Percentiles rank a stretch among this genome's conserved stretches.
phyloP scores from a whole-genome alignment of 805 yeast species.

The Saccharomycopsis babjevae region DNA sequence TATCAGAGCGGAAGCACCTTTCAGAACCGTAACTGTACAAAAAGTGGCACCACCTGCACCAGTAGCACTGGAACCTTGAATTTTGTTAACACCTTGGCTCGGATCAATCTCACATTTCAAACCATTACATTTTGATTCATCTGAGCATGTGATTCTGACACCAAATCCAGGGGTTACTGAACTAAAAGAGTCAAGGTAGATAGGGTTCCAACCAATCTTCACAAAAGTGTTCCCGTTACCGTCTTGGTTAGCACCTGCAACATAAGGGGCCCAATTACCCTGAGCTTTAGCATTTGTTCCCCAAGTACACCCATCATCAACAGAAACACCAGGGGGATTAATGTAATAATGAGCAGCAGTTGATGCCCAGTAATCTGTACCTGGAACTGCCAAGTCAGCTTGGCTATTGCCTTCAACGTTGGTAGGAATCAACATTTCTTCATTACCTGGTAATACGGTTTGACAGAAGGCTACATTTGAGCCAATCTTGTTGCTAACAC shows the following conservation, averaged over 20 bases:
- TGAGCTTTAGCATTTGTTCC: conserved; percentile 56
- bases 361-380: conserved; percentile 70
- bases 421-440: conserved; percentile 89
- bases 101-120: conserved; percentile 79
- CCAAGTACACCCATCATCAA: conserved; percentile 76
- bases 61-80: conserved; percentile 32
- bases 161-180: conserved; percentile 56
- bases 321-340: conserved; percentile 74
- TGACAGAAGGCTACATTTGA: conserved; percentile 75
- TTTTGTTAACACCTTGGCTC: conserved; percentile 47
- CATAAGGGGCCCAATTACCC: conserved; percentile 93
- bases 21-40: conserved; percentile 73
- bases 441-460: conserved; percentile 89
- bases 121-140: conserved; percentile 61
- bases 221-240: conserved; percentile 58
- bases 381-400: conserved; percentile 72
- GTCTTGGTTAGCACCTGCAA: conserved; percentile 85
- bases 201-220: conserved; percentile 88
- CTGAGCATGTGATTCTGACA: conserved; percentile 62
- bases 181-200: conserved; percentile 57
- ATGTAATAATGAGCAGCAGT: conserved; percentile 83
- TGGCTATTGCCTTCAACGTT: conserved; percentile 39
- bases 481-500: conserved; percentile 45
- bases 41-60: conserved; percentile 62
- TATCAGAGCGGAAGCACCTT: conserved; percentile 53